Percentiles rank a stretch among this genome's conserved stretches.
phyloP scores from a whole-genome alignment of 148 eudicot genomes.

The Silene uniflora region DNA sequence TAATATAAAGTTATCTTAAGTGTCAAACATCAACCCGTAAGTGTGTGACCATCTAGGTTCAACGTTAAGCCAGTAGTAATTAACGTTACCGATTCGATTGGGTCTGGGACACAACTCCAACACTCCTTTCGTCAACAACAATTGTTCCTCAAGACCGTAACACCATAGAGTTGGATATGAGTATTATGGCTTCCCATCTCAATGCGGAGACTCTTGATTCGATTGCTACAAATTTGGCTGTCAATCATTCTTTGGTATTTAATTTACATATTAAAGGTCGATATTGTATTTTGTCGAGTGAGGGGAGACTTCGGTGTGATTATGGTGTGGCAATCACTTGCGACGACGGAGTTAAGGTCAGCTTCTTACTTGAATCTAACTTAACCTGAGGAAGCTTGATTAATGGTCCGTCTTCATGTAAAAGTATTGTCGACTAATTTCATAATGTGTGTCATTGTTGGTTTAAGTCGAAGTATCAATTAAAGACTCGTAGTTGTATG shows the following conservation, averaged over 20 bases:
- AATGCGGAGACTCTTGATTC: neutral
- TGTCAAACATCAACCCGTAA: too few species aligned
- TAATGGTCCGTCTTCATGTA: neutral
- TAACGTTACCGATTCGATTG: too few species aligned
- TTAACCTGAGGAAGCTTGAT: neutral
- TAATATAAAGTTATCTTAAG: too few species aligned
- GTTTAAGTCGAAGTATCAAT: too few species aligned
- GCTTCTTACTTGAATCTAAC: neutral
- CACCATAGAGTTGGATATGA: neutral
- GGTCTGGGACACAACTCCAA: too few species aligned
- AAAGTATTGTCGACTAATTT: too few species aligned
- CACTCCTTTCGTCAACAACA: neutral
- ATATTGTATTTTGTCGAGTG: neutral
- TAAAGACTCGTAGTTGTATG: too few species aligned
- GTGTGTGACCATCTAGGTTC: too few species aligned
- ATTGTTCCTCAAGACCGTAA: neutral
- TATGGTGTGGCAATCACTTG: neutral
- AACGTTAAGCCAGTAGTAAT: too few species aligned
- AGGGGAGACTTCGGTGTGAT: too few species aligned
- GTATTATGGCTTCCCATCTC: neutral
- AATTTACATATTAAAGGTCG: neutral
- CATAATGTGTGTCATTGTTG: too few species aligned
- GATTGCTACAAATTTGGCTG: neutral
- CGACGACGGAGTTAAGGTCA: neutral
- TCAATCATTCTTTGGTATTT: neutral